These are phyloP conservation scores for Fusarium compactum DNA, from an alignment of 2,329 filamentous ascomycete species.

Conservation along the genomic window DNA sequence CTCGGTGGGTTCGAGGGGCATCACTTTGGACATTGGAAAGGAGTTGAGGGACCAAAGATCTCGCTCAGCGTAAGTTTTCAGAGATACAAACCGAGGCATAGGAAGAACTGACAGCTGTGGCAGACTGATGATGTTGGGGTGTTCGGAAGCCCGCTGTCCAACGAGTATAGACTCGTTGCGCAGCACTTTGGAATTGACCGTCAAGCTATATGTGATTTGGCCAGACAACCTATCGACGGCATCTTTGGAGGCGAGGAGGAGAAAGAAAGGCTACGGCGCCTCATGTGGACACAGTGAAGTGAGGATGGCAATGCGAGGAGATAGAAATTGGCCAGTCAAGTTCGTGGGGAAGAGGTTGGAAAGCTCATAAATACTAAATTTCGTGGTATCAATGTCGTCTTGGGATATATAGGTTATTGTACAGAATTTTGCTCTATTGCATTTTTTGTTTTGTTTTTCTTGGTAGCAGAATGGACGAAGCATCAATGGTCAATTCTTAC, in stretches of 20 bases:
- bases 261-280: conserved; percentile 64
- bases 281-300: conserved; percentile 59
- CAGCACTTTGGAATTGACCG: conserved; percentile 72
- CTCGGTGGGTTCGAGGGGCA: conserved; percentile 74
- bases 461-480: conserved; percentile 14
- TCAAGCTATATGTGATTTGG: conserved; percentile 64
- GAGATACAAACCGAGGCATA: neutral
- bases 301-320: neutral
- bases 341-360: neutral
- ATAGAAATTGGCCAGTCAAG: neutral
- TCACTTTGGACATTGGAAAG: conserved; percentile 81
- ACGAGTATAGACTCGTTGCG: conserved; percentile 81
- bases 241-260: conserved; percentile 76
- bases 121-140: conserved; percentile 88
- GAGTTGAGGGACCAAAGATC: conserved; percentile 68
- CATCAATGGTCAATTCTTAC: conserved; percentile 40
- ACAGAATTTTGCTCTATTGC: conserved; percentile 29
- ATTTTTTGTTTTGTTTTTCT: conserved; percentile 11
- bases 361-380: neutral
- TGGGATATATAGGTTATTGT: conserved; percentile 18
- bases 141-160: conserved; percentile 80
- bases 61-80: conserved; percentile 73
- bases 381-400: conserved; percentile 23
- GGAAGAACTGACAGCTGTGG: conserved; percentile 4
- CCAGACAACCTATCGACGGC: conserved; percentile 69